A percentile compares a stretch with the other conserved stretches of the same genome.
phyloP scores from a whole-genome alignment of 2,329 filamentous ascomycete genomes.

The Ceratocystis diversiconidia region DNA sequence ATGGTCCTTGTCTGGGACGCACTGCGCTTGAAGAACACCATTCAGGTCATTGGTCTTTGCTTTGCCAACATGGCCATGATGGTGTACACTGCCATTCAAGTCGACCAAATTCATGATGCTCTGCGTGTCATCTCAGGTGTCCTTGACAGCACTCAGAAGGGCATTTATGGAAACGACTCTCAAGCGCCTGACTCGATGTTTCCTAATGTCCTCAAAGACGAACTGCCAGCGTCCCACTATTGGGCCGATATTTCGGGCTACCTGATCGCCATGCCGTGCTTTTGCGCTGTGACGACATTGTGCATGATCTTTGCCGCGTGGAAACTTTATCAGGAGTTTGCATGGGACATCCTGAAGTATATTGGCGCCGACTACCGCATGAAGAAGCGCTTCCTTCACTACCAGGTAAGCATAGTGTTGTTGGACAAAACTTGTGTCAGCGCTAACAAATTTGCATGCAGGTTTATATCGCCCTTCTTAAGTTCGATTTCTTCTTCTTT shows the following conservation, averaged over 20 bases:
- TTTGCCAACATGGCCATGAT: conserved; percentile 83
- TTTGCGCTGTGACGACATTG: conserved; percentile 64
- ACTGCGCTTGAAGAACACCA: conserved; percentile 87
- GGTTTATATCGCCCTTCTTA: conserved; percentile 95
- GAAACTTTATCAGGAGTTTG: conserved; percentile 97
- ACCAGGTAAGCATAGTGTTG: conserved; percentile 52
- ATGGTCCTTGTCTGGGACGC: conserved; percentile 86
- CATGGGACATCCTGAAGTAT: conserved; percentile 98
- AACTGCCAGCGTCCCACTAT: conserved; percentile 37
- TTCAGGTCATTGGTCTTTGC: conserved; percentile 92
- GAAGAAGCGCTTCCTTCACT: conserved; percentile 91
- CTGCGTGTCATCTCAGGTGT: conserved; percentile 29
- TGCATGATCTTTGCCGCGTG: conserved; percentile 66
- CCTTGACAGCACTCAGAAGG: conserved; percentile 6
- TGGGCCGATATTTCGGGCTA: conserved; percentile 61
- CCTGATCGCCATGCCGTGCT: conserved; percentile 69
- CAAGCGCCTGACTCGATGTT: conserved; percentile 30
- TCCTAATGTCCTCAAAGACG: conserved; percentile 22
- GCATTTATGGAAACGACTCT: conserved; percentile 10
- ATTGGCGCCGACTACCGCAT: conserved; percentile 94
- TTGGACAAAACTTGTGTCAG: background rate
- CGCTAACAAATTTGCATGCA: conserved; percentile 25
- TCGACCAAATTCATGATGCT: conserved; percentile 73
- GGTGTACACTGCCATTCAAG: conserved; percentile 85
- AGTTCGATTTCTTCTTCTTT: conserved; percentile 99